Evolutionary conservation across 2,329 filamentous ascomycete species (phyloP).

Genomic region (Ceratocystis cubensis): DNA sequence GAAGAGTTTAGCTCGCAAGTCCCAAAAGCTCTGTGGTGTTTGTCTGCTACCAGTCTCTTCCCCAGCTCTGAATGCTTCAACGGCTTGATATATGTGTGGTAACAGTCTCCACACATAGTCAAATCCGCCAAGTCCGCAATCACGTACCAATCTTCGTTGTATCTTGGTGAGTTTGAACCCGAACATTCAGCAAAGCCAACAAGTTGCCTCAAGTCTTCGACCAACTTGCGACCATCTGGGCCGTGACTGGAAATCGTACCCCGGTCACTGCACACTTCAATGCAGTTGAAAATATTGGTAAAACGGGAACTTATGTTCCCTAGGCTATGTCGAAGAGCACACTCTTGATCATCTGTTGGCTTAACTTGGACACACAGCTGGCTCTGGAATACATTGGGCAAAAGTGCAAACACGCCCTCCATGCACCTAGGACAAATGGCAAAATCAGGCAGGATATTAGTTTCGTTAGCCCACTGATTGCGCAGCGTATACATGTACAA

Average conservation of each 20-base stretch:
- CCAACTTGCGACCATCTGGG: conserved; percentile 49
- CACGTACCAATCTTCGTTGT: conserved; percentile 59
- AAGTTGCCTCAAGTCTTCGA: conserved; percentile 49
- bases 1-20: conserved; percentile 65
- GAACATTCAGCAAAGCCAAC: conserved; percentile 27
- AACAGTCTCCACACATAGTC: conserved; percentile 80
- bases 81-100: conserved; percentile 47
- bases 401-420: conserved; percentile 49
- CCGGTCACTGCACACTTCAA: conserved; percentile 37
- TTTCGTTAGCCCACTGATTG: conserved; percentile 47
- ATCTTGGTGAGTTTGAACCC: conserved; percentile 54
- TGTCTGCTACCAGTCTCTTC: conserved; percentile 46
- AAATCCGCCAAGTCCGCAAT: conserved; percentile 65
- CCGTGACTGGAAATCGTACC: conserved; percentile 25
- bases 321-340: conserved; percentile 41
- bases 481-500: conserved; percentile 60
- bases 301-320: conserved; percentile 42
- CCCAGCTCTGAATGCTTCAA: conserved; percentile 53
- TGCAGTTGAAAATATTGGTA: conserved; percentile 49
- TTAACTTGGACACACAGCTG: conserved; percentile 46
- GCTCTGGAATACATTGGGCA: conserved; percentile 34
- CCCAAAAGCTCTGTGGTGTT: conserved; percentile 47
- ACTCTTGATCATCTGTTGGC: conserved; percentile 29
- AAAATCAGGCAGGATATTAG: conserved; percentile 54
- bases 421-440: conserved; percentile 65